A percentile compares a stretch with the other conserved stretches of the same genome.
phyloP scores from a whole-genome alignment of 2,329 filamentous ascomycete species.

The Byssochlamys sp. region DNA sequence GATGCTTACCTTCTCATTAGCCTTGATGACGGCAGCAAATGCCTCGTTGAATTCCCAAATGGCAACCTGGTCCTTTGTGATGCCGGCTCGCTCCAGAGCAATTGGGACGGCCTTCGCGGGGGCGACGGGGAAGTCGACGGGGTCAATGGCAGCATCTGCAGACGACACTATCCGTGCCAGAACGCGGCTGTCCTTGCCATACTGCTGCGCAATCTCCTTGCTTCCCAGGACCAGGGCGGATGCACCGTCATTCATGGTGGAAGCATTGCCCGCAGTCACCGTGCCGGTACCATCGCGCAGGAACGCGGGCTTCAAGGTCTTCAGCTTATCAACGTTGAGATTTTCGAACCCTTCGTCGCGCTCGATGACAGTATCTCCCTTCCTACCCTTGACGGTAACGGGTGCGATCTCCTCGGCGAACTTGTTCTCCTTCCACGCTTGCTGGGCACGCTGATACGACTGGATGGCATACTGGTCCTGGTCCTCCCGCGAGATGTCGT shows the following conservation, averaged over 20 bases:
- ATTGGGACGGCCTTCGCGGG: constrained; percentile 87
- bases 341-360: constrained; percentile 85
- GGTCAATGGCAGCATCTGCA: constrained; percentile 80
- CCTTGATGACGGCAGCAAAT: constrained; percentile 89
- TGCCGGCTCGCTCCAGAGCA: constrained; percentile 76
- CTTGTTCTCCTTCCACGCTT: constrained; percentile 70
- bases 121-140: constrained; percentile 89
- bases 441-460: constrained; percentile 81
- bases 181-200: constrained; percentile 66
- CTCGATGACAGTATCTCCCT: constrained; percentile 68
- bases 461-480: constrained; percentile 86
- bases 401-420: constrained; percentile 87
- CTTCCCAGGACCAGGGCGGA: constrained; percentile 79
- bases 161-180: constrained; percentile 77
- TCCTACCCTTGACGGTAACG: constrained; percentile 73
- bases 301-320: constrained; percentile 83
- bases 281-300: constrained; percentile 74
- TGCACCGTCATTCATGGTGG: constrained; percentile 87
- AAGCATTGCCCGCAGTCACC: constrained; percentile 89
- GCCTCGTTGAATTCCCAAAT: constrained; percentile 99
- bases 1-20: constrained; percentile 66
- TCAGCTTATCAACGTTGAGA: constrained; percentile 75
- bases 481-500: constrained; percentile 67
- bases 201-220: constrained; percentile 69
- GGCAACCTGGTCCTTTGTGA: constrained; percentile 81